Percentiles rank a stretch among this genome's conserved stretches.
Conservation (phyloP, 805 yeast genomes). For the Debaryomyces hansenii region DNA sequence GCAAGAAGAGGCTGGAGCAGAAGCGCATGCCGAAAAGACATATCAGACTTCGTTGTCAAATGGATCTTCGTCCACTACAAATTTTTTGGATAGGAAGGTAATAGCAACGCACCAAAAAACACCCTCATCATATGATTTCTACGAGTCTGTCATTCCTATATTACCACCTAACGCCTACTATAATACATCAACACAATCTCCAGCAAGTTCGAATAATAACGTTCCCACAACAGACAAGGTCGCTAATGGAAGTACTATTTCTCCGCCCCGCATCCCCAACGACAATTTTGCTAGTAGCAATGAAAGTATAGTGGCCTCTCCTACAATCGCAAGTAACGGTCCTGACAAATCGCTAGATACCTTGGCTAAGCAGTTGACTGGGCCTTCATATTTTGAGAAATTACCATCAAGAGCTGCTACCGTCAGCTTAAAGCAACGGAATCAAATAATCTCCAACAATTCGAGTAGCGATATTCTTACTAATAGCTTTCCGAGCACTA, state of each 20-base stretch:
- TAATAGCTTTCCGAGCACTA: background rate
- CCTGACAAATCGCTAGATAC: conserved; percentile 26
- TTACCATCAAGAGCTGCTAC: conserved; percentile 35
- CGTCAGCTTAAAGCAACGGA: conserved; percentile 17
- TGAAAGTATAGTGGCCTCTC: background rate
- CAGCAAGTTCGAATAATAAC: conserved; percentile 6
- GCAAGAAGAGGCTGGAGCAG: conserved; percentile 1
- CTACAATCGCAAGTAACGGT: conserved; percentile 1
- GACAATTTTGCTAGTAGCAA: conserved; percentile 2
- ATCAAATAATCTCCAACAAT: conserved; percentile 13
- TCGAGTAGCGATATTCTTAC: conserved; percentile 26
- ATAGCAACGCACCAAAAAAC: conserved; percentile 12
- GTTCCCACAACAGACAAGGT: background rate
- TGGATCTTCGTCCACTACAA: conserved; percentile 8
- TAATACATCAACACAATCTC: background rate
- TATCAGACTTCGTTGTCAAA: conserved; percentile 8
- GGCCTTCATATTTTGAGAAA: conserved; percentile 37
- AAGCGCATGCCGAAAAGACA: conserved; percentile 8
- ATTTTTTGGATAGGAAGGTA: background rate
- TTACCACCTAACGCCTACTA: conserved; percentile 16
- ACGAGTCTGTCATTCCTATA: conserved; percentile 43
- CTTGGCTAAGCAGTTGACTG: conserved; percentile 40
- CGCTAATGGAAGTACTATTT: conserved; percentile 3
- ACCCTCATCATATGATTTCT: conserved; percentile 39
- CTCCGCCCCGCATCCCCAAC: conserved; percentile 2